These are phyloP conservation scores for Eutrema japonicum DNA, from an alignment of 345 rosid genomes.

Conservation along the genomic window DNA sequence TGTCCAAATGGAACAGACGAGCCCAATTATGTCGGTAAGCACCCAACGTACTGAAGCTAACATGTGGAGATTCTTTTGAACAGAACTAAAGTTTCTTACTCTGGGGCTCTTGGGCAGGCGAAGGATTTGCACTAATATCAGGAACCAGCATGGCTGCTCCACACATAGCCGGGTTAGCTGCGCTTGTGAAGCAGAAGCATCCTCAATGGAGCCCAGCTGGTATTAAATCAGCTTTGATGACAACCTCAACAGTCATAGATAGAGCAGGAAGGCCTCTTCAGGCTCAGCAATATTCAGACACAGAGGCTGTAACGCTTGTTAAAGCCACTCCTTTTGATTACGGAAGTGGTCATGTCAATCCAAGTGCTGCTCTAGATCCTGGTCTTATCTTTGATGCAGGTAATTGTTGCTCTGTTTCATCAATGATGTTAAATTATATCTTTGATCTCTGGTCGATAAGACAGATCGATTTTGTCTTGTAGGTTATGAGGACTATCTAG, in stretches of 20 bases:
- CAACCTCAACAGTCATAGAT: constrained; percentile 79
- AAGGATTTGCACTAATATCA: constrained; percentile 92
- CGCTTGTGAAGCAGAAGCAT: constrained; percentile 94
- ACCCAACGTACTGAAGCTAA: constrained; percentile 14
- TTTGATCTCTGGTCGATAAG: background rate
- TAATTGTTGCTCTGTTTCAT: constrained; percentile 27
- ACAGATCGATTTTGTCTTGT: background rate
- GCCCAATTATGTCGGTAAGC: constrained; percentile 79
- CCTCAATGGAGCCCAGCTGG: constrained; percentile 98
- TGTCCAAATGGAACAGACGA: constrained; percentile 98
- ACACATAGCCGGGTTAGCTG: constrained; percentile 98
- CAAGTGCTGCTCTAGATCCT: constrained; percentile 95
- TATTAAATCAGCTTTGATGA: constrained; percentile 95
- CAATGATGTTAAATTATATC: constrained; percentile 16
- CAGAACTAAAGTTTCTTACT: constrained; percentile 12
- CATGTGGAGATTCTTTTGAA: constrained; percentile 15
- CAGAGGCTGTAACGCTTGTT: constrained; percentile 75
- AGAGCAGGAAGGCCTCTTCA: constrained; percentile 93
- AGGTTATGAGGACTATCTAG: constrained; percentile 91
- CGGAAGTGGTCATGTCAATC: constrained; percentile 97
- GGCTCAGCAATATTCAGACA: constrained; percentile 93
- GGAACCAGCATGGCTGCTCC: constrained; percentile 99
- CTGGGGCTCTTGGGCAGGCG: constrained; percentile 63
- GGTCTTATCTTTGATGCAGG: constrained; percentile 95
- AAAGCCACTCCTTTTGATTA: constrained; percentile 94